Percentiles rank a stretch among this genome's conserved stretches.
phyloP scores from a whole-genome alignment of 2,329 filamentous ascomycete genomes.

The Endothia cerciana region DNA sequence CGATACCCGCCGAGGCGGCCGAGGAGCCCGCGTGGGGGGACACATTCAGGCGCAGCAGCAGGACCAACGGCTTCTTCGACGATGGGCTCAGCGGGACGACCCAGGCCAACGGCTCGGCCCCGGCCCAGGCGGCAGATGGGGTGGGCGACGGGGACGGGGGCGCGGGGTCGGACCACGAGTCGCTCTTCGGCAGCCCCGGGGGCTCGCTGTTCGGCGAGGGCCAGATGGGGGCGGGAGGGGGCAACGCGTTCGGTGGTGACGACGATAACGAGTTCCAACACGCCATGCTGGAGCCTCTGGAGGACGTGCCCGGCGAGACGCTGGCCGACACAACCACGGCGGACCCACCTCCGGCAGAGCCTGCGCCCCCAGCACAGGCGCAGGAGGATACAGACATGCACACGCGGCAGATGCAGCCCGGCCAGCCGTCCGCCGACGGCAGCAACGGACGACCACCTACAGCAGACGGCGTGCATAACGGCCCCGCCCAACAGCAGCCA shows the following conservation, averaged over 20 bases:
- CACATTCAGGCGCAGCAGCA: constrained; percentile 79
- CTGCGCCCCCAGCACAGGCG: not conserved
- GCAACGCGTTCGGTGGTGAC: constrained; percentile 73
- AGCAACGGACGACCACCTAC: constrained; percentile 23
- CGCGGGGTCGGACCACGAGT: constrained; percentile 73
- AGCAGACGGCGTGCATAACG: constrained; percentile 12
- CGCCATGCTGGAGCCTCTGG: constrained; percentile 61
- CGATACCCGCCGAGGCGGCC: constrained; percentile 73
- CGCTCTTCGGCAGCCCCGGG: constrained; percentile 78
- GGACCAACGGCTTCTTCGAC: constrained; percentile 59
- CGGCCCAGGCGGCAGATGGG: constrained; percentile 39
- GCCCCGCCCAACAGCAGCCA: constrained; percentile 1
- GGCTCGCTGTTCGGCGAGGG: constrained; percentile 89
- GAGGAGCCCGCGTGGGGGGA: constrained; percentile 62
- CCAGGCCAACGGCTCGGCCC: constrained; percentile 33
- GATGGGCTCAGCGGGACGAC: constrained; percentile 35
- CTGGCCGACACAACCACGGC: constrained; percentile 42
- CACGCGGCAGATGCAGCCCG: constrained; percentile 16
- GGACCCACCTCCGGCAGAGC: constrained; percentile 32
- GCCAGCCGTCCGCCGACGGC: constrained; percentile 27
- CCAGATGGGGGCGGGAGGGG: constrained; percentile 37
- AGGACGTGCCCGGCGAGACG: constrained; percentile 45
- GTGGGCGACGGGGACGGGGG: constrained; percentile 58
- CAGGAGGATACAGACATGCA: not conserved
- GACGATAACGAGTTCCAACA: constrained; percentile 83